phyloP scores from a whole-genome alignment of 345 rosid species.

The Pistacia atlantica region DNA sequence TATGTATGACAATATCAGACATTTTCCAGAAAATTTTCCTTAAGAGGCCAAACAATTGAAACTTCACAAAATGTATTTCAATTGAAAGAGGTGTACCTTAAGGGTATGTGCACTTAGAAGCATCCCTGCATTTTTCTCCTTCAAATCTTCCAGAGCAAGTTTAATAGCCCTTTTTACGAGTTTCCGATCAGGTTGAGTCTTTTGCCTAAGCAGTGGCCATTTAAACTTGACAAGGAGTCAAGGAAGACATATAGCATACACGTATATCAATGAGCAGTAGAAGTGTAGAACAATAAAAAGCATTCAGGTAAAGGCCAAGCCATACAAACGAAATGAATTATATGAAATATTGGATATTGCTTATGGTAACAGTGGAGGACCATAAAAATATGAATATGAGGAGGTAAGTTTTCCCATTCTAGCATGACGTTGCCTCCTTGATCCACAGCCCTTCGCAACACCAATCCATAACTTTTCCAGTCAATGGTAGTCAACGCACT shows the following conservation, averaged over 20 bases:
- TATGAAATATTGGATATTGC: conserved; percentile 49
- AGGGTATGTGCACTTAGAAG: conserved; percentile 74
- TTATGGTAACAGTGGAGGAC: conserved; percentile 68
- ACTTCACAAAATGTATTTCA: not conserved
- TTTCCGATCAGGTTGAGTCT: conserved; percentile 39
- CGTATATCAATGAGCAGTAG: not conserved
- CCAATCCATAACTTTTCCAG: conserved; percentile 90
- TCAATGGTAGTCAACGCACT: conserved; percentile 63
- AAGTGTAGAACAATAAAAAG: not conserved
- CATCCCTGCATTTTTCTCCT: conserved; percentile 66
- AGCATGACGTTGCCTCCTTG: conserved; percentile 48
- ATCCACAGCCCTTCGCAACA: conserved; percentile 43
- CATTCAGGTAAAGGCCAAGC: not conserved
- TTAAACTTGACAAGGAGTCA: conserved; percentile 40
- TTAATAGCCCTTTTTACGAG: conserved; percentile 65
- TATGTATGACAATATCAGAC: not conserved
- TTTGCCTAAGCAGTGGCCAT: conserved; percentile 40
- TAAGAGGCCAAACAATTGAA: not conserved
- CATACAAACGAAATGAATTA: conserved; percentile 9
- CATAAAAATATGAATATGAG: conserved; percentile 52
- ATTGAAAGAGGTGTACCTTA: conserved; percentile 51
- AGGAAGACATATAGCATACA: conserved; percentile 33
- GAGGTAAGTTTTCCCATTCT: conserved; percentile 74
- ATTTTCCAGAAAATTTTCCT: not conserved
- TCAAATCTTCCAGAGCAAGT: conserved; percentile 77